Percentiles rank a stretch among this genome's conserved stretches.
Conservation (phyloP, 768 basidiomycete genomes). For the Russula emetica region DNA sequence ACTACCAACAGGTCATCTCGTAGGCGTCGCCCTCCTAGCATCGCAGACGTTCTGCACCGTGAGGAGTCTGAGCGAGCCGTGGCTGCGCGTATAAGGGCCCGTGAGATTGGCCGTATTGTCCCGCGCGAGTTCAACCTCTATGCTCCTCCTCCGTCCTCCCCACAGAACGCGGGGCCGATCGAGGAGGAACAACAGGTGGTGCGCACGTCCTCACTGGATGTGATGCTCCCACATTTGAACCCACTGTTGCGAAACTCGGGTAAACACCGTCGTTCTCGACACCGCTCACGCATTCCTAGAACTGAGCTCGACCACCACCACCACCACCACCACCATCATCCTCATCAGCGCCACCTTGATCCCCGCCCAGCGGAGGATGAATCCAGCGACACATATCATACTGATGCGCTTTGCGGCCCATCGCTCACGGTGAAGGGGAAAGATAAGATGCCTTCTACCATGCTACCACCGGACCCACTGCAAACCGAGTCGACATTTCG, state of each 20-base stretch:
- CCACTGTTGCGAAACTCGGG: conserved; percentile 25
- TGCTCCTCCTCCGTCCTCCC: conserved; percentile 42
- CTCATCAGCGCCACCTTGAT: background rate
- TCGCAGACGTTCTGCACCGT: conserved; percentile 47
- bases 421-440: conserved; percentile 44
- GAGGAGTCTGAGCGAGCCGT: conserved; percentile 56
- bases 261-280: conserved; percentile 25
- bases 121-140: conserved; percentile 65
- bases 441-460: conserved; percentile 32
- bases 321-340: no score
- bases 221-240: conserved; percentile 24
- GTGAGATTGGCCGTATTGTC: conserved; percentile 54
- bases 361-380: background rate
- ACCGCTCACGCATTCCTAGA: conserved; percentile 3
- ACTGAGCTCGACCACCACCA: conserved; percentile 8
- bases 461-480: conserved; percentile 1
- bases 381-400: background rate
- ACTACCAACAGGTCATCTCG: conserved; percentile 36
- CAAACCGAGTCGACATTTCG: background rate
- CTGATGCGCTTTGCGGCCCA: background rate
- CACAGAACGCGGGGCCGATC: conserved; percentile 7
- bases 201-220: conserved; percentile 28
- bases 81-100: conserved; percentile 58
- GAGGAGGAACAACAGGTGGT: conserved; percentile 20
- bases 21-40: conserved; percentile 46